A percentile compares a stretch with the other conserved stretches of the same genome.
phyloP scores from a whole-genome alignment of 208 protist genomes.

The Acanthamoeba triangularis region DNA sequence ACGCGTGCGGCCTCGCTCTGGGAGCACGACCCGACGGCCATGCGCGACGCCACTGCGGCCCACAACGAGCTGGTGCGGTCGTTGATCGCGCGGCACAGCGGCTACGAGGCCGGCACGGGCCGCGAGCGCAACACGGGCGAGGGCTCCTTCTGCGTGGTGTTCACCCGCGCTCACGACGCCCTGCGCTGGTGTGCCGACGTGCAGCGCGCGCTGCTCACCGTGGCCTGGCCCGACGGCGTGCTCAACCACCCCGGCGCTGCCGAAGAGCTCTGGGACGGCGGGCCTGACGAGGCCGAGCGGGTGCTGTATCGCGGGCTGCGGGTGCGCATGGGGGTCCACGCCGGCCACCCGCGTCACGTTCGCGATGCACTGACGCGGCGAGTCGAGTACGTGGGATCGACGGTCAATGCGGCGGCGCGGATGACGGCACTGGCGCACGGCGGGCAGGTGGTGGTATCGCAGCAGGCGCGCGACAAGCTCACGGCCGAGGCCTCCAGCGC shows the following conservation, averaged over 20 bases:
- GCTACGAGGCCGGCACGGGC: neutral
- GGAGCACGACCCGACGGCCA: neutral
- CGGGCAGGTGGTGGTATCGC: conserved; percentile 19
- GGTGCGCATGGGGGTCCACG: conserved; percentile 29
- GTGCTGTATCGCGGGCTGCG: neutral
- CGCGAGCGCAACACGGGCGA: neutral
- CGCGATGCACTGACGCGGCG: neutral
- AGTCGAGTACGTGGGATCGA: neutral
- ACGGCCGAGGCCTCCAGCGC: neutral
- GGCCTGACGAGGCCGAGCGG: neutral
- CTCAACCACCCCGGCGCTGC: neutral
- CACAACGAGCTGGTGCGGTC: conserved; percentile 6
- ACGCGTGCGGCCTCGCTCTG: neutral
- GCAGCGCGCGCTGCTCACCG: conserved; percentile 25
- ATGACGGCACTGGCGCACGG: neutral
- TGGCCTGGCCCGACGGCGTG: conserved; percentile 13
- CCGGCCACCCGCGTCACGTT: neutral
- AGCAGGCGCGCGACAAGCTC: neutral
- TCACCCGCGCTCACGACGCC: neutral
- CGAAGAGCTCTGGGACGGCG: neutral
- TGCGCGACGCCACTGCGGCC: neutral
- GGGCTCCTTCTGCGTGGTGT: neutral
- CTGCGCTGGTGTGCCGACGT: conserved; percentile 32
- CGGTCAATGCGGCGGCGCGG: neutral
- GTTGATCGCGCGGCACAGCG: neutral